These are phyloP conservation scores for Fraxinus baroniana DNA, from an alignment of 305 asterid species.

Conservation along the genomic window DNA sequence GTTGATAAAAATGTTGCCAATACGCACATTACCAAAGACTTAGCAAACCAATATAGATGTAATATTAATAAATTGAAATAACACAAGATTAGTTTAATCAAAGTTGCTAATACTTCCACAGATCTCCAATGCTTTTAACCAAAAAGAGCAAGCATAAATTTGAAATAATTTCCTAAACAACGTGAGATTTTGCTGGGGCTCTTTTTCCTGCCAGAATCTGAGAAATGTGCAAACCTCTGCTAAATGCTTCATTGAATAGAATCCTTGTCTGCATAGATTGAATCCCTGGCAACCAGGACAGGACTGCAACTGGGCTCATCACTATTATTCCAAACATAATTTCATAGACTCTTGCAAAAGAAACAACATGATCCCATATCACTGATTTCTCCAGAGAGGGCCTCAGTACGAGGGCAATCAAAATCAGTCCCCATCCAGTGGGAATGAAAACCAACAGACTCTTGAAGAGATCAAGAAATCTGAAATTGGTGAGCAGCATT, in stretches of 20 bases:
- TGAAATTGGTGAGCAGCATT: slow-evolving; percentile 58
- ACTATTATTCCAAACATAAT: slow-evolving; percentile 81
- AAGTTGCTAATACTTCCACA: neutral
- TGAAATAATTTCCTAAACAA: neutral
- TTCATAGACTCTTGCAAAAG: slow-evolving; percentile 75
- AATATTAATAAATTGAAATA: neutral
- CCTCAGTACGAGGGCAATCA: slow-evolving; percentile 70
- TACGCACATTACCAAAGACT: neutral
- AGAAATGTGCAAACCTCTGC: slow-evolving; percentile 85
- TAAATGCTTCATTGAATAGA: slow-evolving; percentile 82
- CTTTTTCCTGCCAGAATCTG: slow-evolving; percentile 76
- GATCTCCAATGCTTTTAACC: neutral
- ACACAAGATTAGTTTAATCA: neutral
- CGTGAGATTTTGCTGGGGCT: neutral
- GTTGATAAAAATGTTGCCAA: neutral
- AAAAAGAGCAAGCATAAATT: neutral
- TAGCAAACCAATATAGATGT: neutral
- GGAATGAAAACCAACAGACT: slow-evolving; percentile 81
- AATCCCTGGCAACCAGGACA: slow-evolving; percentile 93
- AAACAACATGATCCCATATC: slow-evolving; percentile 65
- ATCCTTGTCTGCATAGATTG: slow-evolving; percentile 94
- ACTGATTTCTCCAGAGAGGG: slow-evolving; percentile 54
- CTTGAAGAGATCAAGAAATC: slow-evolving; percentile 63
- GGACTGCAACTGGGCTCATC: slow-evolving; percentile 68
- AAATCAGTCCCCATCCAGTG: slow-evolving; percentile 86